phyloP scores from a whole-genome alignment of 2,329 filamentous ascomycete genomes.

The Pseudogymnoascus sp. region DNA sequence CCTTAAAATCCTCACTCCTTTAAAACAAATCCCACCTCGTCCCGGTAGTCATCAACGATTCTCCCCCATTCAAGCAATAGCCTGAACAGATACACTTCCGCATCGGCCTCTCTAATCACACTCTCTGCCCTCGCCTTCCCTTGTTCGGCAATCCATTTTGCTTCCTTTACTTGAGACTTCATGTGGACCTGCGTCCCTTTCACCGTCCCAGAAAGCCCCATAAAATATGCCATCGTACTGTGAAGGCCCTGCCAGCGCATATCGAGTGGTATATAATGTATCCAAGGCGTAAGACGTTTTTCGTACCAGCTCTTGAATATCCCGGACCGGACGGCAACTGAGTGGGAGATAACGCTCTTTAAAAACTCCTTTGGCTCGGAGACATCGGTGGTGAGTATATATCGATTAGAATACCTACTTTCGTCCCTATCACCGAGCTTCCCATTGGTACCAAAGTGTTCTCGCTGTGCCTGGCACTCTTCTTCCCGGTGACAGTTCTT shows the following conservation, averaged over 20 bases:
- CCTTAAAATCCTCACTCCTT: not conserved
- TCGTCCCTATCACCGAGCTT: constrained; percentile 29
- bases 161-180: constrained; percentile 26
- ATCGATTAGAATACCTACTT: constrained; percentile 36
- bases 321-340: constrained; percentile 49
- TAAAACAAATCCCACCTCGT: constrained; percentile 27
- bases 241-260: constrained; percentile 25
- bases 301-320: constrained; percentile 60
- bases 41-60: constrained; percentile 32
- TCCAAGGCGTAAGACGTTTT: constrained; percentile 50
- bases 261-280: constrained; percentile 56
- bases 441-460: constrained; percentile 22
- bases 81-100: constrained; percentile 49
- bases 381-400: constrained; percentile 50
- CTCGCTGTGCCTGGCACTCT: constrained; percentile 27
- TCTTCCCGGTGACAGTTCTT: constrained; percentile 23
- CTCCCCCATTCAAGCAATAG: constrained; percentile 42
- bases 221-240: constrained; percentile 24
- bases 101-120: constrained; percentile 47
- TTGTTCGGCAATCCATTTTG: constrained; percentile 41
- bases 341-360: constrained; percentile 42
- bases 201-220: constrained; percentile 12
- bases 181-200: constrained; percentile 8
- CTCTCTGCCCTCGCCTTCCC: constrained; percentile 47
- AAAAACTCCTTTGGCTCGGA: constrained; percentile 41